Evolutionary conservation across 2,329 filamentous ascomycete species (phyloP), one percentile per base, ranked within the genome.

Genomic region (Blastomyces parvus): DNA sequence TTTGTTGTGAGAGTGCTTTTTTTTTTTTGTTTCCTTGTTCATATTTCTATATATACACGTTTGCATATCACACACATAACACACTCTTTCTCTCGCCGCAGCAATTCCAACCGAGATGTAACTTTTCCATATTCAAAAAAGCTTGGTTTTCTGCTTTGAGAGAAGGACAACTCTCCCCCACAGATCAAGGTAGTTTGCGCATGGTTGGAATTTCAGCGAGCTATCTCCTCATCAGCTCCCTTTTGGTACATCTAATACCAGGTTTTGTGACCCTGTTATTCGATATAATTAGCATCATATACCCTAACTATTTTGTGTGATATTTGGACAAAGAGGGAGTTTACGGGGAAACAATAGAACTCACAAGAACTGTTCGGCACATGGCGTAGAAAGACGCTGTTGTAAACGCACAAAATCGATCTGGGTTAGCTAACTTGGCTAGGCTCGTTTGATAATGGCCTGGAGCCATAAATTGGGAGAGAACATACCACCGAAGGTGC

Each of bases 231-330:
- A 19, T n/a, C 33, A 25, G 17, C 55, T 36, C 55, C 55, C 38
- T 25, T 57, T 13, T 22, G n/a, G 13, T 36, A 57, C n/a, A n/a
- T 40, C 66, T 71, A 72, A 68, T 75, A 83, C 82, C 83, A 86
- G 64, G 85, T 86, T 83, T 87, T 88, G 79, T 87, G 81, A 73
- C 85, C 85, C 83, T 80, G 59, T 72, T 66, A 11, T 61, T 38
- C 50, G 61, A 70, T 68, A 74, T 70, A 60, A 66, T 64, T 42
- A 60, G 58, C 30, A 58, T 19, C 19, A 13, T 59, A 59, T n/a
- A 27, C 38, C 7, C 30, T 17, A 3, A 11, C 38, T 36, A 53
- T 48, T 61, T 59, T 64, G 63, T 42, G 40, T 46, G 7, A 33
- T 55, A 27, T 52, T 33, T 64, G 44, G 17, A 58, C 6, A 46